Evolutionary conservation across 768 basidiomycete genomes (phyloP).

Genomic region (Leccinum imitatum): DNA sequence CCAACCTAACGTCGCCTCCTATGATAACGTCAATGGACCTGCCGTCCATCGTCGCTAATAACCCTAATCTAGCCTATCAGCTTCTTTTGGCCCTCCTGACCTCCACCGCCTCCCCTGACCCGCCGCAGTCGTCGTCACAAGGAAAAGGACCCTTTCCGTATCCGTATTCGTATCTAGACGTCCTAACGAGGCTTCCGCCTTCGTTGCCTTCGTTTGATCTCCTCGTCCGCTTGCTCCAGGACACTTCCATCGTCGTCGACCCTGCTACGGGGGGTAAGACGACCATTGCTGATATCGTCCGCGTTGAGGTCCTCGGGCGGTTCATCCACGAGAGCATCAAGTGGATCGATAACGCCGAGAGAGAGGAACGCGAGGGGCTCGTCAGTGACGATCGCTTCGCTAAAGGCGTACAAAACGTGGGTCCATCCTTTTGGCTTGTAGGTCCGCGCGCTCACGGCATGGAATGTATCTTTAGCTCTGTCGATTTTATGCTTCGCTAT

Average conservation of each 20-base stretch:
- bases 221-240: slow-evolving; percentile 64
- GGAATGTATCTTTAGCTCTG: slow-evolving; percentile 50
- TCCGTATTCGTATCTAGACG: slow-evolving; percentile 56
- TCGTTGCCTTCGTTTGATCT: slow-evolving; percentile 74
- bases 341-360: slow-evolving; percentile 70
- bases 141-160: slow-evolving; percentile 30
- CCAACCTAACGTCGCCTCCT: slow-evolving; percentile 41
- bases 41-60: slow-evolving; percentile 61
- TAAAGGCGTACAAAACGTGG: slow-evolving; percentile 71
- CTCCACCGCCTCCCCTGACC: slow-evolving; percentile 25
- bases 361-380: slow-evolving; percentile 64
- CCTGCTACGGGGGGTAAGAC: slow-evolving; percentile 44
- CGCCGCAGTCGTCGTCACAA: not conserved
- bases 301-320: slow-evolving; percentile 62
- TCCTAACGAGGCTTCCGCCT: slow-evolving; percentile 65
- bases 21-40: slow-evolving; percentile 71
- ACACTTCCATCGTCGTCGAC: slow-evolving; percentile 49
- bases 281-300: slow-evolving; percentile 64
- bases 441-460: slow-evolving; percentile 6
- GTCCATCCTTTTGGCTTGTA: not conserved
- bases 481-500: slow-evolving; percentile 71
- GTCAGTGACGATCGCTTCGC: slow-evolving; percentile 73
- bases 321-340: slow-evolving; percentile 71
- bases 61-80: slow-evolving; percentile 68
- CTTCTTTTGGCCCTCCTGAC: slow-evolving; percentile 60